A percentile compares a stretch with the other conserved stretches of the same genome.
Conservation (phyloP, 306 rosid species). For the Amphicarpaea edgeworthii region DNA sequence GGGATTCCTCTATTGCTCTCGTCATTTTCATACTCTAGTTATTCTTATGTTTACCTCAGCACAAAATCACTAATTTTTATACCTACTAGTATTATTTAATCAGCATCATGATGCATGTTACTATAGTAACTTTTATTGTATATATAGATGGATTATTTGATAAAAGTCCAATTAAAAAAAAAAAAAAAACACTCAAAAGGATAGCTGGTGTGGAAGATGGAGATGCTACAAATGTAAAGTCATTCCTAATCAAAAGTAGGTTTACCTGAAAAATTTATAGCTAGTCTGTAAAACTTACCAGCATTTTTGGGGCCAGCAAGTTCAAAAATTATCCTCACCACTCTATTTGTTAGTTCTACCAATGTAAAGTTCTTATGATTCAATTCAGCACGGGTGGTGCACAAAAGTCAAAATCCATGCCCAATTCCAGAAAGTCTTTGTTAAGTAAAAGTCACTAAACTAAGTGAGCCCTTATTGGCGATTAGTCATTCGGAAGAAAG, state of each 20-base stretch:
- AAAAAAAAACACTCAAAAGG: too few relatives aligned
- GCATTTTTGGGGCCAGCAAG: slow-evolving; percentile 37
- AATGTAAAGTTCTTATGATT: slow-evolving; percentile 32
- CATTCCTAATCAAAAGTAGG: neutral
- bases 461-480: slow-evolving; percentile 31
- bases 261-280: neutral
- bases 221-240: neutral
- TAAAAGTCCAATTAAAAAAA: too few relatives aligned
- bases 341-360: slow-evolving; percentile 41
- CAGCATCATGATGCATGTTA: too few relatives aligned
- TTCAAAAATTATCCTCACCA: slow-evolving; percentile 48
- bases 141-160: too few relatives aligned
- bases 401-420: slow-evolving; percentile 38
- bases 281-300: neutral
- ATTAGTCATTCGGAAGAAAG: slow-evolving; percentile 77
- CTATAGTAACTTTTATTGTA: too few relatives aligned
- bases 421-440: slow-evolving; percentile 22
- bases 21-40: too few relatives aligned
- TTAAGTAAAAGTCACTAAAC: slow-evolving; percentile 29
- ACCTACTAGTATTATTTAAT: too few relatives aligned
- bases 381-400: slow-evolving; percentile 35
- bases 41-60: too few relatives aligned
- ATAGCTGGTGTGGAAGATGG: neutral
- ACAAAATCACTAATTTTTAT: too few relatives aligned
- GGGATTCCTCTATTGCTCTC: too few relatives aligned